These are phyloP conservation scores for Panaeolus cyanescens DNA, from an alignment of 768 basidiomycete genomes.

Conservation along the genomic window DNA sequence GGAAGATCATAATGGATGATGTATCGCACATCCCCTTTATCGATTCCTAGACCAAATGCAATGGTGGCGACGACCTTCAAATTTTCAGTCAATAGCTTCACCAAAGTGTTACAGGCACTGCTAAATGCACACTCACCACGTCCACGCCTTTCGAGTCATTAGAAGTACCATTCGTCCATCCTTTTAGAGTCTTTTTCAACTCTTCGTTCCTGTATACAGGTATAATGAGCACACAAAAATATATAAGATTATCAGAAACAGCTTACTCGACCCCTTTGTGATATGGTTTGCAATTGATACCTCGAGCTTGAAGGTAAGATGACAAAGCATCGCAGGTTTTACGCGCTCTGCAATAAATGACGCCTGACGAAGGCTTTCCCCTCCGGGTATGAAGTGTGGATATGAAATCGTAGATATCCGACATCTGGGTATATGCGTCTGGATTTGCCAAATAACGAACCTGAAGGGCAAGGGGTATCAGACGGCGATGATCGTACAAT, in stretches of 20 bases:
- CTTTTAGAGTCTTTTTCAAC: conserved; percentile 62
- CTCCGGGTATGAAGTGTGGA: conserved; percentile 59
- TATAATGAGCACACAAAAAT: not conserved
- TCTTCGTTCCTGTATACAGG: conserved; percentile 37
- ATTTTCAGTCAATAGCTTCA: not conserved
- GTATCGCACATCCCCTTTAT: conserved; percentile 82
- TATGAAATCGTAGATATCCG: conserved; percentile 69
- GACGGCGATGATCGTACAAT: not conserved
- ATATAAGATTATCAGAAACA: not conserved
- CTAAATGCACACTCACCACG: conserved; percentile 46
- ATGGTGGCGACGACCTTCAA: conserved; percentile 76
- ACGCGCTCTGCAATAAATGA: conserved; percentile 77
- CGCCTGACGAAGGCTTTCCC: conserved; percentile 63
- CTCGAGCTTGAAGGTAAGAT: conserved; percentile 61
- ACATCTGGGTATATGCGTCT: conserved; percentile 56
- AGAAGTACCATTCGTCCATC: conserved; percentile 54
- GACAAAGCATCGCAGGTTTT: conserved; percentile 70
- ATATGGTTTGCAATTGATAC: conserved; percentile 70
- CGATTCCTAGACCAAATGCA: conserved; percentile 87
- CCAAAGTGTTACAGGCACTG: not conserved
- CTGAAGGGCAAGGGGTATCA: conserved; percentile 30
- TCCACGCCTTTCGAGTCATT: conserved; percentile 56
- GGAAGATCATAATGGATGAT: conserved; percentile 83
- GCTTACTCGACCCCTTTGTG: conserved; percentile 69
- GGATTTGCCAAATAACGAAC: conserved; percentile 64